A percentile compares a stretch with the other conserved stretches of the same genome.
phyloP scores from a whole-genome alignment of 331 rosid genomes.

The Quercus phellos region DNA sequence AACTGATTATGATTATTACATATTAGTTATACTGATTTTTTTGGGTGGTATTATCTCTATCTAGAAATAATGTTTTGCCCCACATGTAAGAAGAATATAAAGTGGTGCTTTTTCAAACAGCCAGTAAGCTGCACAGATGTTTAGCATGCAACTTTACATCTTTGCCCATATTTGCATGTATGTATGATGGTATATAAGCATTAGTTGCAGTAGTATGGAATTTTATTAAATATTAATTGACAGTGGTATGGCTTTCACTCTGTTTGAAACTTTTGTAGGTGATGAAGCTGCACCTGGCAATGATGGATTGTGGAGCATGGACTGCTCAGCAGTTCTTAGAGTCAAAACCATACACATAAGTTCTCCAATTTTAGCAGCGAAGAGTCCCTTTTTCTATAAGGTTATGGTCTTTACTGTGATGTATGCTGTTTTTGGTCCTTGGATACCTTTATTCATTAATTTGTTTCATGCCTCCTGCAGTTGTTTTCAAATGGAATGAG shows the following conservation, averaged over 20 bases:
- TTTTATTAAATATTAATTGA: neutral
- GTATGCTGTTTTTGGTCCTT: constrained; percentile 4
- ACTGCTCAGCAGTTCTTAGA: constrained; percentile 15
- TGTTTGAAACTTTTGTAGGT: constrained; percentile 14
- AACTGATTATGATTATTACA: neutral
- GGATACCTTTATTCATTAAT: constrained; percentile 7
- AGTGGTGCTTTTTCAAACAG: neutral
- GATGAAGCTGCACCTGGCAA: constrained; percentile 24
- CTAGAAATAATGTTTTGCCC: neutral
- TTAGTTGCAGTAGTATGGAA: neutral
- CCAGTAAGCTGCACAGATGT: too few relatives aligned
- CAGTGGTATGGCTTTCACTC: neutral
- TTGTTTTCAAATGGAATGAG: constrained; percentile 39
- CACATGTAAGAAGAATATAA: neutral
- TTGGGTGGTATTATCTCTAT: neutral
- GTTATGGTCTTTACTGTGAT: constrained; percentile 12
- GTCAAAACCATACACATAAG: constrained; percentile 42
- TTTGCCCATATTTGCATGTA: neutral
- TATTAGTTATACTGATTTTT: neutral
- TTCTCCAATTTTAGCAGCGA: constrained; percentile 53
- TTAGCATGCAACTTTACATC: neutral
- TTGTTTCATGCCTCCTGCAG: constrained; percentile 23
- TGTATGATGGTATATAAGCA: neutral
- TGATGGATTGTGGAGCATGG: constrained; percentile 19
- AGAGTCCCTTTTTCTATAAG: constrained; percentile 50